Base-by-base conservation (phyloP, 148 eudicot species). In the Rheum nobile region DNA sequence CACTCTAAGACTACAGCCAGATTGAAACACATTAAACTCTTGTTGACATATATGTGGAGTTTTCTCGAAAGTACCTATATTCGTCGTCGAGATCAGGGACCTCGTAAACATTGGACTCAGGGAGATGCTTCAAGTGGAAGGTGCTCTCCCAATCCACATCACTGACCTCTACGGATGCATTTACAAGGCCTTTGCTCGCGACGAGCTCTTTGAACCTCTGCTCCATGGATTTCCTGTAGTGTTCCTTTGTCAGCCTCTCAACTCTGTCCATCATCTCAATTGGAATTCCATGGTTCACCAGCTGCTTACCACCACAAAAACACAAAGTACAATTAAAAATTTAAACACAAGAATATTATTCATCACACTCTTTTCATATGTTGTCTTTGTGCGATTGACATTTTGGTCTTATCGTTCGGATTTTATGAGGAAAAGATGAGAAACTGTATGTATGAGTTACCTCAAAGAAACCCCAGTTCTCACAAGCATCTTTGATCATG, bases 391-490 rank as follows among this genome's bases (percentile, higher is more conserved):
- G n/a, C n/a, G n/a, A n/a, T n/a, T n/a, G n/a, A n/a, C n/a, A n/a
- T n/a, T n/a, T n/a, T n/a, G n/a, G n/a, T n/a, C n/a, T n/a, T n/a
- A n/a, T n/a, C n/a, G n/a, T n/a, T n/a, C n/a, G n/a, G n/a, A n/a
- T n/a, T n/a, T n/a, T n/a, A n/a, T n/a, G n/a, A 28, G 69, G 50
- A 22, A 41, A 32, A 8, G 3, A 57, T 19, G 1, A 21, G 13
- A 17, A 47, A 38, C 22, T 28, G 8, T 9, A 63, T 0, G 1
- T 0, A 2, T 24, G 9, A 32, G 0, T 77, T 71, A 87, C 95
- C 91, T 89, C 90, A 78, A 90, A 90, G 82, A 90, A 90, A 28
- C 95, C 94, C 94, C 94, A 87, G 28, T 87, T 89, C 79, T 84
- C 86, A 73, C 94, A 89, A 74, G 94, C 94, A 82, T 89, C 88